These are phyloP conservation scores for Pythium aquatile DNA, from an alignment of 352 stramenopile genomes.

Conservation along the genomic window DNA sequence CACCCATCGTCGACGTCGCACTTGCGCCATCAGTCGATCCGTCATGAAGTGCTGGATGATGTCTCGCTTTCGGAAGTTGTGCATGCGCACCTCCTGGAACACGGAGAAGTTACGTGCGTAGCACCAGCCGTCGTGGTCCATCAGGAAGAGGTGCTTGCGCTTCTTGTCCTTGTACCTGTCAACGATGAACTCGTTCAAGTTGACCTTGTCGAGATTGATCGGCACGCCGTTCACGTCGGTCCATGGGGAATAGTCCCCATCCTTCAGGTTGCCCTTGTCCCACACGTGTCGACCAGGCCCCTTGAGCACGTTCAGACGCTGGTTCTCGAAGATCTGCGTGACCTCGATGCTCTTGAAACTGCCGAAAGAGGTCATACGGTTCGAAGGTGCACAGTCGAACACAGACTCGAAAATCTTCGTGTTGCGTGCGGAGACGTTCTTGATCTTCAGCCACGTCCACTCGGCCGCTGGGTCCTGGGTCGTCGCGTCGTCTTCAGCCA, in stretches of 20 bases:
- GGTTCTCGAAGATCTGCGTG: constrained; percentile 87
- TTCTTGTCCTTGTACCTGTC: constrained; percentile 77
- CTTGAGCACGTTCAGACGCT: constrained; percentile 82
- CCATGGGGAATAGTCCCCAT: constrained; percentile 82
- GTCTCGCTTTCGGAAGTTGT: constrained; percentile 75
- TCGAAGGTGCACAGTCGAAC: constrained; percentile 83
- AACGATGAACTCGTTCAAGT: constrained; percentile 76
- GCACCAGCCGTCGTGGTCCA: constrained; percentile 86
- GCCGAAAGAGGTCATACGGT: constrained; percentile 72
- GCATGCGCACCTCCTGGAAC: constrained; percentile 83
- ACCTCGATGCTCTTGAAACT: constrained; percentile 79
- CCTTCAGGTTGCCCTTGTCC: constrained; percentile 74
- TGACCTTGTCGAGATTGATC: constrained; percentile 72
- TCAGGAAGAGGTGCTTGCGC: constrained; percentile 78
- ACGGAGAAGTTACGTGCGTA: constrained; percentile 87
- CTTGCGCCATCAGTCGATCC: constrained; percentile 80
- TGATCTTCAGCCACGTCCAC: constrained; percentile 65
- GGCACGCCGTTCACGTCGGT: constrained; percentile 85
- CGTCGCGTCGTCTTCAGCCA: constrained; percentile 55
- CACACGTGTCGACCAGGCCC: constrained; percentile 60
- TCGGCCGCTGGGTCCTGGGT: constrained; percentile 58
- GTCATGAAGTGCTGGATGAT: constrained; percentile 86
- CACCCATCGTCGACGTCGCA: constrained; percentile 76
- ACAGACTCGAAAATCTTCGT: constrained; percentile 80
- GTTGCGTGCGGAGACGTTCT: constrained; percentile 54